Evolutionary conservation across 306 rosid genomes (phyloP), one percentile per base, ranked within the genome.

Genomic region (Citrullus amarus): DNA sequence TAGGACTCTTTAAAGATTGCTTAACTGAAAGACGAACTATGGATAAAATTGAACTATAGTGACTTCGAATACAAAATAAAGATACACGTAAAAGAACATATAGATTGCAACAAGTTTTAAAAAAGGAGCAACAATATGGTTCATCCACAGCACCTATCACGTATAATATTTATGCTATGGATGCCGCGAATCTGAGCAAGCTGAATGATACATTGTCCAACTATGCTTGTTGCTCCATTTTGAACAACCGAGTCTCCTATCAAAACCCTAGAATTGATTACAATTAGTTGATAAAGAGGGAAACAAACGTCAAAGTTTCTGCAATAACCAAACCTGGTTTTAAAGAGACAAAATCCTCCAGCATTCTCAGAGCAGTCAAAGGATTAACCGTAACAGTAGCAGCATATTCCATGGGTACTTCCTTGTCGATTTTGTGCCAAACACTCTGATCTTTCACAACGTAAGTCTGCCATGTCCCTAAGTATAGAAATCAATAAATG

Each of bases 191-290:
- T 69, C 53, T 69, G 81, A 30, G 98, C 97, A 82, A 94, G 89
- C 92, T 94, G 98, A 90, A 94, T 90, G 65, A 92, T 84, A 80
- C 98, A 94, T 84, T 90, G 95, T 65, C 98, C 98, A 78, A 94
- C 98, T 77, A 94, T 92, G 92, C 98, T 92, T 57, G 97, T 92
- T 10, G 98, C 93, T 82, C 98, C 98, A 83, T 94, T 92, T 89
- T 94, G 98, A 82, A 94, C 96, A 80, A 94, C 85, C 82, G 91
- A 79, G 82, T 92, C 95, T 71, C 98, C 98, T 94, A 84, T 71
- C 51, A 58, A 80, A 58, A 55, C 14, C 41, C 66, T 80, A 79
- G 75, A 18, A 80, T 39, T 57, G 57, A 81, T 63, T 30, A 74
- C 71, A 61, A 58, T 43, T 59, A 65, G 65, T 32, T 38, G 18